A percentile compares a stretch with the other conserved stretches of the same genome.
phyloP scores from a whole-genome alignment of 306 rosid genomes.

The Gillenia trifoliata region DNA sequence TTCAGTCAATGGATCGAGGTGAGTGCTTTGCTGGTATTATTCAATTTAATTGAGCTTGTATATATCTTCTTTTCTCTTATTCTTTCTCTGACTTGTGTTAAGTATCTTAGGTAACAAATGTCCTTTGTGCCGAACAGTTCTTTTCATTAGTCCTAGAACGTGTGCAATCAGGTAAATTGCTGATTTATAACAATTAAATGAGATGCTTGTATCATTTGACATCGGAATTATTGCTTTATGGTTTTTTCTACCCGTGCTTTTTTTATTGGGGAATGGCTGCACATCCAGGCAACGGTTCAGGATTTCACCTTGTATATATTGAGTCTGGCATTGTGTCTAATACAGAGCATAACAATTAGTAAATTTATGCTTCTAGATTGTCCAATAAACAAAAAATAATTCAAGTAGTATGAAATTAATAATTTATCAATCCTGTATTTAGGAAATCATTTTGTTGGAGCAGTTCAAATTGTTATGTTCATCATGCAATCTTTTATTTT shows the following conservation, averaged over 20 bases:
- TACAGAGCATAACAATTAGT: constrained; percentile 5
- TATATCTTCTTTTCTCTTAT: constrained; percentile 9
- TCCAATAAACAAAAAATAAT: not conserved
- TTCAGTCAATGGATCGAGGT: constrained; percentile 96
- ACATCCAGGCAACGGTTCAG: not conserved
- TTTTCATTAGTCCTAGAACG: constrained; percentile 80
- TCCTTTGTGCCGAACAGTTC: constrained; percentile 96
- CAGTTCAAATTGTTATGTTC: not conserved
- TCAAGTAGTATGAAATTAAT: not conserved
- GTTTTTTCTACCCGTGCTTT: not conserved
- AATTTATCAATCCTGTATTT: not conserved
- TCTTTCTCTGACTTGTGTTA: constrained; percentile 21
- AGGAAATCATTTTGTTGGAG: constrained; percentile 9
- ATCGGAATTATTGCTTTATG: not conserved
- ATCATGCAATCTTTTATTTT: constrained; percentile 15
- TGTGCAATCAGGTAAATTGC: constrained; percentile 73
- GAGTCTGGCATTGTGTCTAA: not conserved
- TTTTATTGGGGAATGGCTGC: not conserved
- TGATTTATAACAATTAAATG: not conserved
- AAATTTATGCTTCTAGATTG: constrained; percentile 6
- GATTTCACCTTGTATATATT: not conserved
- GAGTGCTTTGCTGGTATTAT: constrained; percentile 31
- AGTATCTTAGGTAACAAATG: constrained; percentile 84
- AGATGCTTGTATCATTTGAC: constrained; percentile 4
- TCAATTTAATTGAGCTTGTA: constrained; percentile 5